phyloP scores from a whole-genome alignment of 2,329 filamentous ascomycete species.

The Colletotrichum limetticola region DNA sequence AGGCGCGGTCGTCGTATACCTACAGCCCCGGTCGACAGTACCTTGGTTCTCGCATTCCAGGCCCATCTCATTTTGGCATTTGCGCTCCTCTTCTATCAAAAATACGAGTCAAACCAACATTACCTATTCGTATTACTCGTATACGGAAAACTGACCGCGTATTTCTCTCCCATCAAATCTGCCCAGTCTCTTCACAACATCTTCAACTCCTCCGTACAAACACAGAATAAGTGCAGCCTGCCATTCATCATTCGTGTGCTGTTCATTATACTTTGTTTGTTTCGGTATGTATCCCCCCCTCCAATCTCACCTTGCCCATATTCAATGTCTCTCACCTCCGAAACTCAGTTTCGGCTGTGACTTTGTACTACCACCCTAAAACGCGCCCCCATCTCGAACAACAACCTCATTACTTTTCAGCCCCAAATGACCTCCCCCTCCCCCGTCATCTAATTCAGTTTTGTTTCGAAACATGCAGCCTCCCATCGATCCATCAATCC shows the following conservation, averaged over 20 bases:
- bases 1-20: background rate
- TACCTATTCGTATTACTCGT: background rate
- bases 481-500: background rate
- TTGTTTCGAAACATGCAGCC: conserved; percentile 27
- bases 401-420: background rate
- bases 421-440: background rate
- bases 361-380: too few relatives aligned
- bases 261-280: too few relatives aligned
- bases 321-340: too few relatives aligned
- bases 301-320: too few relatives aligned
- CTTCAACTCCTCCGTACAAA: too few relatives aligned
- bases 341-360: too few relatives aligned
- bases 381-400: too few relatives aligned
- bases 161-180: background rate
- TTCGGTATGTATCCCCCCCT: too few relatives aligned
- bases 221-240: too few relatives aligned
- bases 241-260: too few relatives aligned
- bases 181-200: too few relatives aligned
- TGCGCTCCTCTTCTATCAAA: background rate
- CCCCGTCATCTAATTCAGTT: background rate
- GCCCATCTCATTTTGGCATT: background rate
- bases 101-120: background rate
- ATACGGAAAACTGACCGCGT: background rate
- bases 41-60: background rate
- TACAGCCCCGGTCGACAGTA: background rate